These are phyloP conservation scores for Tephrocybe rancida DNA, from an alignment of 768 basidiomycete genomes.

Conservation along the genomic window DNA sequence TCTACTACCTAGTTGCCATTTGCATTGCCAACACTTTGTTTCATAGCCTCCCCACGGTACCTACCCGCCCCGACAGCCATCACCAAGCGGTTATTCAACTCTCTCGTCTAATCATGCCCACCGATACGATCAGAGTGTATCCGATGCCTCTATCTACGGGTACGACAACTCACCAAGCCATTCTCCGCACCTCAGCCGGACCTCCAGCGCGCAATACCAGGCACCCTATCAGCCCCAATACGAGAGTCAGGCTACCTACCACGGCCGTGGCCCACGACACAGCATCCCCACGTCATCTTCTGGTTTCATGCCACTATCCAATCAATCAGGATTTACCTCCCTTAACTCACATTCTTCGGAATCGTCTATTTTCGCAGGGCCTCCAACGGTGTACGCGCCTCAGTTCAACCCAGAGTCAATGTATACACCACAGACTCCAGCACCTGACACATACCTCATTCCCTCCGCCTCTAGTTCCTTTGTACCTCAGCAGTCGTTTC, in stretches of 20 bases:
- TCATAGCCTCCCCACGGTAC: conserved; percentile 36
- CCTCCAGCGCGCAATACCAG: conserved; percentile 28
- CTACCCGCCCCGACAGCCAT: conserved; percentile 39
- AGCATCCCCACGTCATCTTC: conserved; percentile 69
- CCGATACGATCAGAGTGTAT: conserved; percentile 39
- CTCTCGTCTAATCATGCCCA: conserved; percentile 36
- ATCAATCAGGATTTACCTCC: conserved; percentile 39
- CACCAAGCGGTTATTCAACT: conserved; percentile 30
- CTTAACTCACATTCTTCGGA: conserved; percentile 46
- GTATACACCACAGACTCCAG: conserved; percentile 29
- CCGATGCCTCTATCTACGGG: conserved; percentile 33
- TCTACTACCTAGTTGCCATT: background rate
- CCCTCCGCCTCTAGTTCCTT: conserved; percentile 39
- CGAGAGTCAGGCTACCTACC: conserved; percentile 36
- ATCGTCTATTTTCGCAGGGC: conserved; percentile 11
- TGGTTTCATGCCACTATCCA: conserved; percentile 64
- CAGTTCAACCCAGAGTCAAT: conserved; percentile 34
- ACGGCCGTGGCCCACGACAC: conserved; percentile 58
- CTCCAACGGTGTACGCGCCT: conserved; percentile 32
- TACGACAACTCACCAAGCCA: conserved; percentile 47
- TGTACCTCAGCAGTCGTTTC: conserved; percentile 40
- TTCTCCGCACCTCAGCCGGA: conserved; percentile 28
- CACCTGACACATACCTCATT: conserved; percentile 21
- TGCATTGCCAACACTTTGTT: conserved; percentile 8
- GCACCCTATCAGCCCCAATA: conserved; percentile 42